Percentiles rank a stretch among this genome's conserved stretches.
phyloP scores from a whole-genome alignment of 2,329 filamentous ascomycete genomes.

The Claviceps paspali region DNA sequence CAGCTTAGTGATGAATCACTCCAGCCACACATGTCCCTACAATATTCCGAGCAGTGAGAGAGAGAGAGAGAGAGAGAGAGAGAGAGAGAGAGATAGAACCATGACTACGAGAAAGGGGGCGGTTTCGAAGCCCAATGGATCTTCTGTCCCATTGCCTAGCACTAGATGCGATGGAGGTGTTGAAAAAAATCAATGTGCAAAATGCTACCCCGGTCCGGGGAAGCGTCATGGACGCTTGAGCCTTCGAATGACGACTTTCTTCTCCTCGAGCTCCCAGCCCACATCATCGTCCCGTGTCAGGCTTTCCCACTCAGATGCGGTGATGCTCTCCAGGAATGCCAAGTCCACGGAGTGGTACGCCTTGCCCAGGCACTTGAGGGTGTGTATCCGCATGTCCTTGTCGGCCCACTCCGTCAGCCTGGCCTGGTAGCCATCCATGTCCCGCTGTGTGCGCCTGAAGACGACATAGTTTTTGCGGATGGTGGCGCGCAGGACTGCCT shows the following conservation, averaged over 20 bases:
- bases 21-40: too few species aligned
- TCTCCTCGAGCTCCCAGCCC: conserved; percentile 67
- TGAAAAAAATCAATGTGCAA: too few species aligned
- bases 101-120: too few species aligned
- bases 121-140: too few species aligned
- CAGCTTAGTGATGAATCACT: too few species aligned
- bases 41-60: too few species aligned
- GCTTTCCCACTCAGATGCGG: conserved; percentile 56
- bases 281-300: conserved; percentile 55
- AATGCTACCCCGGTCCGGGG: too few species aligned
- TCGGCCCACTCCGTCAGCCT: conserved; percentile 72
- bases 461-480: conserved; percentile 69
- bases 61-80: too few species aligned
- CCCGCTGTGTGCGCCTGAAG: conserved; percentile 56
- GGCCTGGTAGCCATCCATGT: conserved; percentile 67
- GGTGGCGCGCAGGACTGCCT: conserved; percentile 52
- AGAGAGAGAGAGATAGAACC: too few species aligned
- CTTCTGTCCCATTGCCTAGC: too few species aligned
- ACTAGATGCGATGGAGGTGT: too few species aligned
- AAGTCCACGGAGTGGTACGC: conserved; percentile 63
- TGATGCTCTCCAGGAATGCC: conserved; percentile 51
- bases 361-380: conserved; percentile 73
- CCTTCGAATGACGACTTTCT: conserved; percentile 60
- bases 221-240: conserved; percentile 19
- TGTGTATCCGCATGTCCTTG: conserved; percentile 55